A percentile compares a stretch with the other conserved stretches of the same genome.
Conservation (phyloP, 2,329 filamentous ascomycete genomes). For the Epichloe scottii region DNA sequence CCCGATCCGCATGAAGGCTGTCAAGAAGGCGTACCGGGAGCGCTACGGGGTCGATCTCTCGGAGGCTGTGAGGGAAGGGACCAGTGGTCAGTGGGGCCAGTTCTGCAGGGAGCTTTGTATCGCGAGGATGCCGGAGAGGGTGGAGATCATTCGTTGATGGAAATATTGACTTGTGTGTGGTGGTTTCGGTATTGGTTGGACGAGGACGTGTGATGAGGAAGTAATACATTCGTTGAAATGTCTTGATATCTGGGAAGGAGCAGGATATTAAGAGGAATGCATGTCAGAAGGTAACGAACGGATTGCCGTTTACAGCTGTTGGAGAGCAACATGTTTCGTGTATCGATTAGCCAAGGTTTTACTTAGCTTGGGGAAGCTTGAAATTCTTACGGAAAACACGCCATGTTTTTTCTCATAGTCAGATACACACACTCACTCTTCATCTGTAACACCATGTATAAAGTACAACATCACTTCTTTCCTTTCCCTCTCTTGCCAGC, state of each 20-base stretch:
- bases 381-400: too few species aligned
- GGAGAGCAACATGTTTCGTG: too few species aligned
- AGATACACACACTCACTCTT: too few species aligned
- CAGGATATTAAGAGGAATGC: too few species aligned
- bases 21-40: slow-evolving; percentile 69
- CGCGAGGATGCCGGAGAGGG: slow-evolving; percentile 37
- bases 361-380: too few species aligned
- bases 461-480: background rate
- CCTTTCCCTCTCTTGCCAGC: slow-evolving; percentile 24
- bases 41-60: slow-evolving; percentile 66
- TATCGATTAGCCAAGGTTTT: too few species aligned
- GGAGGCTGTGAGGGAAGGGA: slow-evolving; percentile 66
- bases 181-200: too few species aligned
- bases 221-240: too few species aligned
- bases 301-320: too few species aligned
- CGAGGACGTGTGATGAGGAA: too few species aligned
- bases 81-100: slow-evolving; percentile 61
- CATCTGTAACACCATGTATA: background rate
- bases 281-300: too few species aligned
- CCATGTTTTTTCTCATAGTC: background rate
- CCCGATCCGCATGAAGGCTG: slow-evolving; percentile 60
- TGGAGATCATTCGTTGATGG: slow-evolving; percentile 5
- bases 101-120: slow-evolving; percentile 64
- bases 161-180: background rate
- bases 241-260: too few species aligned